A percentile compares a stretch with the other conserved stretches of the same genome.
phyloP scores from a whole-genome alignment of 2,329 filamentous ascomycete species.

The Fusarium brachygibbosum region DNA sequence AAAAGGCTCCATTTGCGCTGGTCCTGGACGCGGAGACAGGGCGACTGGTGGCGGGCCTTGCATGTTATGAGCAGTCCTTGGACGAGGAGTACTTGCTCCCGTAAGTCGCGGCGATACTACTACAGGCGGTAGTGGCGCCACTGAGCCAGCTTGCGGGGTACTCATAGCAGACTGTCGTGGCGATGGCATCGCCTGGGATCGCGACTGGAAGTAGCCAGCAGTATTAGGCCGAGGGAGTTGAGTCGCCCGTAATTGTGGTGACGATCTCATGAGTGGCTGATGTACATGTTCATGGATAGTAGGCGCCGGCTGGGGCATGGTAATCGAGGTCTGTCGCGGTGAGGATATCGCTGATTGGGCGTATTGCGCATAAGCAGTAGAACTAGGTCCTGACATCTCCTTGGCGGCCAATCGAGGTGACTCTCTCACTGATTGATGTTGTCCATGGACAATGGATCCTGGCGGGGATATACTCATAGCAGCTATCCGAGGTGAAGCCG shows the following conservation, averaged over 20 bases:
- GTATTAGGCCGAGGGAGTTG: neutral
- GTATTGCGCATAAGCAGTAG: neutral
- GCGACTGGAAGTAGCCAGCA: neutral
- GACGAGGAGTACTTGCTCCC: neutral
- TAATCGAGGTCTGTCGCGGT: neutral
- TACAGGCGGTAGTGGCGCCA: neutral
- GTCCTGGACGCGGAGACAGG: neutral
- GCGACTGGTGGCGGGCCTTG: neutral
- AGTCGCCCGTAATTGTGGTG: neutral
- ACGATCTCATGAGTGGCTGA: neutral
- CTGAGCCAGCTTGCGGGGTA: neutral
- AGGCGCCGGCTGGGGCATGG: neutral
- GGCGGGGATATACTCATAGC: neutral
- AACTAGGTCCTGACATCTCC: neutral
- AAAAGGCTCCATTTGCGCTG: neutral
- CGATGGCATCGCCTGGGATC: neutral
- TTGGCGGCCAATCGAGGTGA: neutral
- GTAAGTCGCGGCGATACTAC: neutral
- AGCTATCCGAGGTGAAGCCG: neutral
- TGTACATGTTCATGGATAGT: neutral
- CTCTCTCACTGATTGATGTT: neutral
- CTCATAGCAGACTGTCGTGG: neutral
- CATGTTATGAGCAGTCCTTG: neutral
- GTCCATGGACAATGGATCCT: neutral
- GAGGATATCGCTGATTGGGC: slow-evolving; percentile 1